These are phyloP conservation scores for Pestalotiopsis sp. DNA, from an alignment of 2,329 filamentous ascomycete species.

Conservation along the genomic window DNA sequence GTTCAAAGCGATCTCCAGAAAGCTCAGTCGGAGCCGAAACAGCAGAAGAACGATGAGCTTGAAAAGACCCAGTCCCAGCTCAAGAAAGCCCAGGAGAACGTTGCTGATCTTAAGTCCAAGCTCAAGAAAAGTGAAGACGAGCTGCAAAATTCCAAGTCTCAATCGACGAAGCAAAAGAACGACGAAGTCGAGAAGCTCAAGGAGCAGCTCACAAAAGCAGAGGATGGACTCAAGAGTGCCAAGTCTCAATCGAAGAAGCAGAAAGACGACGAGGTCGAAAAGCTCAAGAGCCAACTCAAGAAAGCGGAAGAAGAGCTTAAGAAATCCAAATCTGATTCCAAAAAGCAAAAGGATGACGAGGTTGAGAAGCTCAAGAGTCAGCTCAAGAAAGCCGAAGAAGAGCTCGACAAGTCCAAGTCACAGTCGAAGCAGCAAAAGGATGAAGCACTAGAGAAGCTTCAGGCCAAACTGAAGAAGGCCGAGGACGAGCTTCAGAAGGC, in stretches of 20 bases:
- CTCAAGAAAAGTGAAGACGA: slow-evolving; percentile 34
- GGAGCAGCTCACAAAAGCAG: slow-evolving; percentile 15
- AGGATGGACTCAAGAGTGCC: slow-evolving; percentile 20
- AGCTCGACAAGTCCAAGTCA: slow-evolving; percentile 31
- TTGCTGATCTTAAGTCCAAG: slow-evolving; percentile 15
- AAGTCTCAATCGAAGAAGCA: slow-evolving; percentile 45
- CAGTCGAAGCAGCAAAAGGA: slow-evolving; percentile 51
- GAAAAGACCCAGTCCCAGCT: not conserved
- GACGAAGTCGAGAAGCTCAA: slow-evolving; percentile 31
- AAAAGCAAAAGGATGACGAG: not conserved
- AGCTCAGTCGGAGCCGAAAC: not conserved
- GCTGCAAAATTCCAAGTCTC: slow-evolving; percentile 30
- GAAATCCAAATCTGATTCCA: not conserved
- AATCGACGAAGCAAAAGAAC: slow-evolving; percentile 49
- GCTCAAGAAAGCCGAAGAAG: slow-evolving; percentile 28
- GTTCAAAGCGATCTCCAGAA: not conserved
- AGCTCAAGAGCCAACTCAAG: slow-evolving; percentile 28
- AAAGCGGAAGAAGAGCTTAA: not conserved
- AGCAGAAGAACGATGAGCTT: not conserved
- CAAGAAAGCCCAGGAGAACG: not conserved
- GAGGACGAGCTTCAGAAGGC: slow-evolving; percentile 27
- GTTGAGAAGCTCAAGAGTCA: slow-evolving; percentile 15
- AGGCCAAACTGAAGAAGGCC: slow-evolving; percentile 19
- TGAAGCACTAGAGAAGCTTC: slow-evolving; percentile 29
- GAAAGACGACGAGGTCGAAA: slow-evolving; percentile 35